Evolutionary conservation across 768 basidiomycete genomes (phyloP), one percentile per base, ranked within the genome.

Genomic region (Myochromella boudieri): DNA sequence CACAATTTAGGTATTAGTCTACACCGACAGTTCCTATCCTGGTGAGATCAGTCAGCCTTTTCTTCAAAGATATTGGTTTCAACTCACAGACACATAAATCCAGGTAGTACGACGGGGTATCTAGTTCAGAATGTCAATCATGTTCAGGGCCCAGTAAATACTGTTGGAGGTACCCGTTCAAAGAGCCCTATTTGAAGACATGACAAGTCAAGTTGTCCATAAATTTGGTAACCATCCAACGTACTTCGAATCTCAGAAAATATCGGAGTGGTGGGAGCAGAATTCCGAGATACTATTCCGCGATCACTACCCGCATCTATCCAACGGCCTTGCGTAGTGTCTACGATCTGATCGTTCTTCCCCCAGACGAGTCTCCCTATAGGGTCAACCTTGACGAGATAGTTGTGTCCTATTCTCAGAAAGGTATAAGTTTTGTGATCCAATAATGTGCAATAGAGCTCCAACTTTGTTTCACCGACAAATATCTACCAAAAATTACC

Each of bases 61-160:
- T 24, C 4, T 8, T 32, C 28, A n/a, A 20, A 20, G n/a, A 10
- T n/a, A 48, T 8, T 24, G 5, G 29, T 4, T 31, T 27, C 41
- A 60, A 61, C 75, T 53, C 55, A 82, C 82, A 41, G 79, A 70
- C 7, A 81, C 79, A 60, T 84, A 86, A 26, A 87, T 84, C 84
- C 84, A 86, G 2, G 81, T 83, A 60, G 85, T 80, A 27, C 71
- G 66, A 49, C 68, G 66, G 8, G 85, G 67, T 0, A 81, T 84
- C 63, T 82, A 84, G 39, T 80, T 62, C 41, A 85, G 60, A 38
- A 85, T 68, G 42, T 84, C 76, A 41, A 73, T 66, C 17, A 79
- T 59, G n/a, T n/a, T n/a, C n/a, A n/a, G n/a, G n/a, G n/a, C n/a
- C n/a, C n/a, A n/a, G n/a, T n/a, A n/a, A n/a, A n/a, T n/a, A n/a